Conservation (phyloP, 495 filamentous ascomycete species). For the Tuber brumale region DNA sequence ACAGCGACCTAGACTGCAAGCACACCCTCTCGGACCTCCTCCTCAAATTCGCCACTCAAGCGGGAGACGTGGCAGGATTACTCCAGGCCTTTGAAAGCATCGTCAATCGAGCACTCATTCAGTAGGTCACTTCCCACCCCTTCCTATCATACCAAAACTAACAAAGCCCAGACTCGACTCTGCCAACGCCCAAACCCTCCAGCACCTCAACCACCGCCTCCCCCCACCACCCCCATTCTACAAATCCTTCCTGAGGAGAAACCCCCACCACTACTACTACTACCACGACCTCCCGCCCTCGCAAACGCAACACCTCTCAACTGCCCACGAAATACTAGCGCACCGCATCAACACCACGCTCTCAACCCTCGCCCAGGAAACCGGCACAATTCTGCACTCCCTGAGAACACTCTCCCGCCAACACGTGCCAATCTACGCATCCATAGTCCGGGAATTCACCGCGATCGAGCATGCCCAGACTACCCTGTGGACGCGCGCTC, state of each 20-base stretch:
- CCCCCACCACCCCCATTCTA: constrained; percentile 6
- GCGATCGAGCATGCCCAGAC: constrained; percentile 32
- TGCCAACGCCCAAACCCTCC: background rate
- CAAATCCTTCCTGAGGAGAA: background rate
- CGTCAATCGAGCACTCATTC: constrained; percentile 28
- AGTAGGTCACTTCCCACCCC: constrained; percentile 21
- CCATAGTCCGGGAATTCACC: constrained; percentile 41
- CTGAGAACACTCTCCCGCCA: constrained; percentile 13
- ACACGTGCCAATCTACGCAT: constrained; percentile 39
- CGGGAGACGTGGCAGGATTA: constrained; percentile 24
- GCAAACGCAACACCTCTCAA: too few relatives aligned
- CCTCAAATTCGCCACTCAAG: constrained; percentile 32
- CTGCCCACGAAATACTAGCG: constrained; percentile 13
- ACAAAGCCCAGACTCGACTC: constrained; percentile 18
- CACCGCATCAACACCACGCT: too few relatives aligned
- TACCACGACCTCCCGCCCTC: too few relatives aligned
- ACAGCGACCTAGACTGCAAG: constrained; percentile 37
- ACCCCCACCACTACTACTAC: constrained; percentile 15
- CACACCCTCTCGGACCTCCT: constrained; percentile 24
- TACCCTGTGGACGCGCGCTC: constrained; percentile 26
- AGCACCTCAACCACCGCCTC: background rate
- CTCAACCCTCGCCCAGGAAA: too few relatives aligned
- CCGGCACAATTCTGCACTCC: too few relatives aligned
- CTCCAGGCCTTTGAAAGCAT: constrained; percentile 29
- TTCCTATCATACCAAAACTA: constrained; percentile 18